Evolutionary conservation across 2,329 filamentous ascomycete genomes (phyloP).

Genomic region (Diaporthe australafricana): DNA sequence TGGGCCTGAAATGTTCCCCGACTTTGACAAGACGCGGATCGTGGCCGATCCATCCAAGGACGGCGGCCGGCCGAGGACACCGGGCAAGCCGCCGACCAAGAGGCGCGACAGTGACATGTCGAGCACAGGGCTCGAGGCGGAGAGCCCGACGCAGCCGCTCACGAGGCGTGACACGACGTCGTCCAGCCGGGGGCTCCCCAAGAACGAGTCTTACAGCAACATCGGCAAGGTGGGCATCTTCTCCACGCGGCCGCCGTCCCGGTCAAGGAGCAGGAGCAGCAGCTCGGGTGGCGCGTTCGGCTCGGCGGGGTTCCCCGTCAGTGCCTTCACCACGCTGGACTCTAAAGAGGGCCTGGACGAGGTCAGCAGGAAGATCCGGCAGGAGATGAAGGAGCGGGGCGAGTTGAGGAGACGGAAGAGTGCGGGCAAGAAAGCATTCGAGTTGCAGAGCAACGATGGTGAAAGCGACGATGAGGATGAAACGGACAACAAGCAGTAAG

Average conservation of each 20-base stretch:
- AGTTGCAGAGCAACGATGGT: constrained; percentile 49
- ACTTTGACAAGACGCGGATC: constrained; percentile 85
- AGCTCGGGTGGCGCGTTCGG: constrained; percentile 74
- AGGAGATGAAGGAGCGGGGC: constrained; percentile 85
- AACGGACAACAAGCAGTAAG: constrained; percentile 57
- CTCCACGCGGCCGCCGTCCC: constrained; percentile 85
- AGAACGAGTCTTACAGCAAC: constrained; percentile 94
- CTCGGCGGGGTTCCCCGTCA: constrained; percentile 72
- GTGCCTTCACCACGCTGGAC: constrained; percentile 76
- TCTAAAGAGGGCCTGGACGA: constrained; percentile 81
- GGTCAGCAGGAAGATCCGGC: constrained; percentile 84
- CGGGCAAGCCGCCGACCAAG: constrained; percentile 41
- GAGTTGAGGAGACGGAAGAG: constrained; percentile 69
- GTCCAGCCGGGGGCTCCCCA: constrained; percentile 71
- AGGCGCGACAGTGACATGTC: constrained; percentile 64
- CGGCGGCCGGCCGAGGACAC: constrained; percentile 46
- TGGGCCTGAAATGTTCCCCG: constrained; percentile 95
- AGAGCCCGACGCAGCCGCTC: constrained; percentile 46
- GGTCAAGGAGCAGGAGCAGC: constrained; percentile 78
- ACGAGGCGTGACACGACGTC: constrained; percentile 63
- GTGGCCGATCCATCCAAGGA: constrained; percentile 65
- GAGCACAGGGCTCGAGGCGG: constrained; percentile 49
- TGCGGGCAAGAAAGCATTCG: constrained; percentile 50
- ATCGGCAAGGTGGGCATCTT: constrained; percentile 91
- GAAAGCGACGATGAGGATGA: constrained; percentile 58